These are phyloP conservation scores for Eragrostis curvula DNA, from an alignment of 176 grass and related monocot species.

Conservation along the genomic window DNA sequence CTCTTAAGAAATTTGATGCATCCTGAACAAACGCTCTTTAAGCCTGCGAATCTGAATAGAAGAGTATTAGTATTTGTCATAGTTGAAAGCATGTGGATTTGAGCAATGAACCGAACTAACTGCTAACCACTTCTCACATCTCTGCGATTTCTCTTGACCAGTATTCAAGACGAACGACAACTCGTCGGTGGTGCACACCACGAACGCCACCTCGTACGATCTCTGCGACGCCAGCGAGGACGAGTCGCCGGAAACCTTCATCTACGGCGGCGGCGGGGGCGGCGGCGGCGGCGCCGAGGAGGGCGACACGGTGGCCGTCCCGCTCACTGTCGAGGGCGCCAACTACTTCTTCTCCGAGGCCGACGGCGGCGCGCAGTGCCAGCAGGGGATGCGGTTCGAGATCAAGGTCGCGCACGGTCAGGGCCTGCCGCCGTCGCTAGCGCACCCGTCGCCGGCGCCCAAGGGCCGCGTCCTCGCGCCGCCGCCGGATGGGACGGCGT, in stretches of 20 bases:
- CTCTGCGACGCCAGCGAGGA: slow-evolving; percentile 59
- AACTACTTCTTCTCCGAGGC: slow-evolving; percentile 86
- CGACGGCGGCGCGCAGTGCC: slow-evolving; percentile 61
- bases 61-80: not conserved
- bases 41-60: not conserved
- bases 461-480: slow-evolving; percentile 39
- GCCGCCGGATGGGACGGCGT: slow-evolving; percentile 22
- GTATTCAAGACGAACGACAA: slow-evolving; percentile 88
- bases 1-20: not conserved
- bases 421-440: slow-evolving; percentile 46
- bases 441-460: slow-evolving; percentile 36
- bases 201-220: slow-evolving; percentile 59
- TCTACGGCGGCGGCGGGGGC: slow-evolving; percentile 45
- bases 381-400: slow-evolving; percentile 73
- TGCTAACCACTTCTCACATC: not conserved
- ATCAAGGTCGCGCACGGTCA: slow-evolving; percentile 62
- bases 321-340: slow-evolving; percentile 49
- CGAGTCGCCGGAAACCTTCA: slow-evolving; percentile 34
- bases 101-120: not conserved
- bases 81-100: not conserved
- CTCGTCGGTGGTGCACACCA: slow-evolving; percentile 63
- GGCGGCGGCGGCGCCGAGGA: slow-evolving; percentile 8
- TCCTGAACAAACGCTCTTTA: not conserved
- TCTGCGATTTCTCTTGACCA: not conserved
- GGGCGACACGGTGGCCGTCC: slow-evolving; percentile 22